Evolutionary conservation across 495 filamentous ascomycete species (phyloP).

Genomic region (Talaromyces wortmannii): DNA sequence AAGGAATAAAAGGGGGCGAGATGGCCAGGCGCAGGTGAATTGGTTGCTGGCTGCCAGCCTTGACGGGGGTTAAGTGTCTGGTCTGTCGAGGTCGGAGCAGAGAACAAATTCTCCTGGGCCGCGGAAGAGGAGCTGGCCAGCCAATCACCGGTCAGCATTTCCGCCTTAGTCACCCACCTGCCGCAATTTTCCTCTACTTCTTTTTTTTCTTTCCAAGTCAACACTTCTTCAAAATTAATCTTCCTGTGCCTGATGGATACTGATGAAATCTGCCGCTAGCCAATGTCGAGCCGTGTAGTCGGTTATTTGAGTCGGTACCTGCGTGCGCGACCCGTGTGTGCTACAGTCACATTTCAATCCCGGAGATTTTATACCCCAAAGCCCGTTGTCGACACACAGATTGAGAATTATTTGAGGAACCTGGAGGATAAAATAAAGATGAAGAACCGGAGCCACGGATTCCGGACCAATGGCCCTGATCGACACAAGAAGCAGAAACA

Average conservation of each 20-base stretch:
- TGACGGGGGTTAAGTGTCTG: neutral
- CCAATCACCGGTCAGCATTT: conserved; percentile 2
- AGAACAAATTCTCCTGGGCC: conserved; percentile 6
- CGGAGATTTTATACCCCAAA: no score
- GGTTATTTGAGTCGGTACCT: neutral
- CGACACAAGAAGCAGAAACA: neutral
- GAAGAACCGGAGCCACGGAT: no score
- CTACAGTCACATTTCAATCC: neutral
- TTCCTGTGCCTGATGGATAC: neutral
- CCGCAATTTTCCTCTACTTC: neutral
- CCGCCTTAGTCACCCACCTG: neutral
- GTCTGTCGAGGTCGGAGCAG: neutral
- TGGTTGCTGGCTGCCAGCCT: conserved; percentile 2
- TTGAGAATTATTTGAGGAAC: no score
- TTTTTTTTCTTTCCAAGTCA: neutral
- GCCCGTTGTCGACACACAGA: no score
- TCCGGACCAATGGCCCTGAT: neutral
- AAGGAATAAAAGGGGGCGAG: conserved; percentile 8
- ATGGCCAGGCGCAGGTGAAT: neutral
- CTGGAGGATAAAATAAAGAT: no score
- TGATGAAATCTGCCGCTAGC: neutral
- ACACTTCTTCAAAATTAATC: neutral
- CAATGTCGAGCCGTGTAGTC: neutral
- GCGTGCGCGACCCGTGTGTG: neutral
- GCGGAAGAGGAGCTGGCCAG: neutral